Evolutionary conservation across 1,139 yeast genomes (phyloP).

Genomic region (Hanseniaspora gamundiae): DNA sequence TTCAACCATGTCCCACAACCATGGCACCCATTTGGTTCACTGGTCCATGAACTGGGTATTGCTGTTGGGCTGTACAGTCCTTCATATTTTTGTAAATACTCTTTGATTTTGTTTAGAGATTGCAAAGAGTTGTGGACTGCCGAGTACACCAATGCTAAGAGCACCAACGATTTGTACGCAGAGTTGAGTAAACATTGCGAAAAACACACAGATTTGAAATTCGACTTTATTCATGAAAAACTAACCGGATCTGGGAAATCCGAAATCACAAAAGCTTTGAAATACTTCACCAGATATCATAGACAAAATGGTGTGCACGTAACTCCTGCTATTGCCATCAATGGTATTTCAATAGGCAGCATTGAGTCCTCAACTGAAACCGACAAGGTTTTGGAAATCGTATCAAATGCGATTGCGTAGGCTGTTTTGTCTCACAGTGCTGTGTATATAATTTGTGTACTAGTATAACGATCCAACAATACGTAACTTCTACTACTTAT

Average conservation of each 20-base stretch:
- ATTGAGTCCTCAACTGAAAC: slow-evolving; percentile 34
- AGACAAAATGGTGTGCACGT: slow-evolving; percentile 75
- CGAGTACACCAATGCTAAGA: slow-evolving; percentile 39
- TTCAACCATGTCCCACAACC: slow-evolving; percentile 67
- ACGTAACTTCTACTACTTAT: too few relatives aligned
- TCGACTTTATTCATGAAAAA: slow-evolving; percentile 28
- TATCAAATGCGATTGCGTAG: not conserved
- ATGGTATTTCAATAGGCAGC: slow-evolving; percentile 43
- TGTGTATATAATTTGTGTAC: not conserved
- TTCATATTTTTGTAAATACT: slow-evolving; percentile 50
- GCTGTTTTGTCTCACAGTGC: too few relatives aligned
- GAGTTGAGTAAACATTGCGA: slow-evolving; percentile 43
- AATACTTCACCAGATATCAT: slow-evolving; percentile 59
- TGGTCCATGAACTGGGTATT: slow-evolving; percentile 59
- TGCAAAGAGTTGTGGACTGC: slow-evolving; percentile 46
- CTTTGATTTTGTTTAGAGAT: slow-evolving; percentile 40
- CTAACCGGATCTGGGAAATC: slow-evolving; percentile 28
- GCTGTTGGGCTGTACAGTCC: slow-evolving; percentile 55
- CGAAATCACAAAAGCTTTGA: slow-evolving; percentile 54
- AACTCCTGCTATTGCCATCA: slow-evolving; percentile 68
- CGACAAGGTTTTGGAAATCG: slow-evolving; percentile 15
- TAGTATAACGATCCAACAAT: not conserved
- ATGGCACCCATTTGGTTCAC: slow-evolving; percentile 69
- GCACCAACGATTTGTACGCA: slow-evolving; percentile 45
- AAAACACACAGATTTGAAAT: slow-evolving; percentile 26